These are phyloP conservation scores for Pezicula carpinea DNA, from an alignment of 2,329 filamentous ascomycete genomes.

Conservation along the genomic window DNA sequence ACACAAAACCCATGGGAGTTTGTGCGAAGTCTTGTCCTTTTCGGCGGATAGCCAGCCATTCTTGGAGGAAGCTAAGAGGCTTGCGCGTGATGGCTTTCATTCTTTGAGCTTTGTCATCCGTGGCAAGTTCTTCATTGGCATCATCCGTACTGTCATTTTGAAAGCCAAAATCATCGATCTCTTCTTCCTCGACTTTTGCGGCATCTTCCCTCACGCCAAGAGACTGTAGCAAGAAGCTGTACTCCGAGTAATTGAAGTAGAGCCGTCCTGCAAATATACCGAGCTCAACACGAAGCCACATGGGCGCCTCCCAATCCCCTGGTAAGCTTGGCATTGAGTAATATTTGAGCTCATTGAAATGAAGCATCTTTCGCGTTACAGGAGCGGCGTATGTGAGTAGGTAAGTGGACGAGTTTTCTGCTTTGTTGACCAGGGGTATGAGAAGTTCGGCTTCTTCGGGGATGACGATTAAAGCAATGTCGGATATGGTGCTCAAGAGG, in stretches of 20 bases:
- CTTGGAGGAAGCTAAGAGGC: conserved; percentile 44
- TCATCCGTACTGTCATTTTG: not conserved
- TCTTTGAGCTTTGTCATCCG: not conserved
- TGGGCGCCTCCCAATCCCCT: conserved; percentile 35
- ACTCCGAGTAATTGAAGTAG: conserved; percentile 51
- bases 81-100: conserved; percentile 25
- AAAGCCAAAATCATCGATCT: conserved; percentile 3
- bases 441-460: conserved; percentile 59
- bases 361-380: conserved; percentile 53
- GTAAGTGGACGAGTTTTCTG: conserved; percentile 27
- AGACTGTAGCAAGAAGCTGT: conserved; percentile 29
- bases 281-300: conserved; percentile 52
- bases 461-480: conserved; percentile 52
- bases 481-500: conserved; percentile 43
- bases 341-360: conserved; percentile 51
- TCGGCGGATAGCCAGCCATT: conserved; percentile 51
- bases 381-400: conserved; percentile 56
- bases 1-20: conserved; percentile 55
- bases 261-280: conserved; percentile 57
- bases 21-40: conserved; percentile 53
- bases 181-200: conserved; percentile 1
- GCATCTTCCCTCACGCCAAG: conserved; percentile 9
- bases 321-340: conserved; percentile 47
- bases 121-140: not conserved
- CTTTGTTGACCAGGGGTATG: conserved; percentile 37